Conservation (phyloP, 2,329 filamentous ascomycete genomes). For the Beauveria sp. region DNA sequence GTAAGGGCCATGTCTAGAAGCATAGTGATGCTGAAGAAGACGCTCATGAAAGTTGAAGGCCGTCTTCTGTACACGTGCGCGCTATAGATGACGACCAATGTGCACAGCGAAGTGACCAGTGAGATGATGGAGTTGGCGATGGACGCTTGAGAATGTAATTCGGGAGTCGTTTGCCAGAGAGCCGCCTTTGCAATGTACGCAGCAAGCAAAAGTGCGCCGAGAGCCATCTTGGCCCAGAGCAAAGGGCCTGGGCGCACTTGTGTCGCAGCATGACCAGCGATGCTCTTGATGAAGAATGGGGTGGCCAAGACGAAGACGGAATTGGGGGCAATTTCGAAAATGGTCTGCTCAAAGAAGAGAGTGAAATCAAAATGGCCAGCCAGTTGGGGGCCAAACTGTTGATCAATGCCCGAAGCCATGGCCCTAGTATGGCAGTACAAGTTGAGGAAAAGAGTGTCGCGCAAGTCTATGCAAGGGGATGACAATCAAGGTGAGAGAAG, state of each 20-base stretch:
- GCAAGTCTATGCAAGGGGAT: no score
- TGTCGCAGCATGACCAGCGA: neutral
- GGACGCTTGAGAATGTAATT: neutral
- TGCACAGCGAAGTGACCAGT: neutral
- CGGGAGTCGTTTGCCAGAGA: neutral
- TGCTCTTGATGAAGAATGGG: neutral
- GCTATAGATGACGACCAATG: neutral
- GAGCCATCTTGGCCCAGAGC: neutral
- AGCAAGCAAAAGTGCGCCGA: neutral
- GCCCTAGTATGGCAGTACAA: no score
- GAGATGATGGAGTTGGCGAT: neutral
- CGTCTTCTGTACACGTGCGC: neutral
- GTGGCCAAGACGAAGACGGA: neutral
- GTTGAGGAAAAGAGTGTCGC: no score
- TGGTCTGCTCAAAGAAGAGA: neutral
- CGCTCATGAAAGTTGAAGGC: neutral
- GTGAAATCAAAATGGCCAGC: neutral
- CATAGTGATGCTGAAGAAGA: neutral
- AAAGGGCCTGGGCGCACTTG: neutral
- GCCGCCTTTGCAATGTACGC: neutral
- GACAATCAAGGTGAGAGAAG: no score
- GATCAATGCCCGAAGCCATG: neutral
- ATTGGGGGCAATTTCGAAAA: neutral
- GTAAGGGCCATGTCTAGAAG: neutral
- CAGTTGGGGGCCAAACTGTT: neutral